Conservation (phyloP, 176 grass and related monocot genomes). For the Oryza punctata region DNA sequence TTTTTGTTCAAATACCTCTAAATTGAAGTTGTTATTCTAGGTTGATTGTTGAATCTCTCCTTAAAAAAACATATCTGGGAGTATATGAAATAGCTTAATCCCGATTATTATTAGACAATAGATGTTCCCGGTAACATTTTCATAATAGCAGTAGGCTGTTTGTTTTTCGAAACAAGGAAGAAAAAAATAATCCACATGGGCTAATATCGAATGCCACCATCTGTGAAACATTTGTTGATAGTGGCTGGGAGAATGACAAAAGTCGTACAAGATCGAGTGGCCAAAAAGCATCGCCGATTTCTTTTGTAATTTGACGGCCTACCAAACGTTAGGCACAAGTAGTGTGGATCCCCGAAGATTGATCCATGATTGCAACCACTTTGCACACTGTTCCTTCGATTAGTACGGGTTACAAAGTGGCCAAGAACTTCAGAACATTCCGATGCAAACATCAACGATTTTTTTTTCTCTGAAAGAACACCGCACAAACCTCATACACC, state of each 20-base stretch:
- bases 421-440: neutral
- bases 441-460: neutral
- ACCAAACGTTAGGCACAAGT: conserved; percentile 22
- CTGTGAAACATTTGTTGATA: neutral
- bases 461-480: too few species aligned
- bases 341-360: neutral
- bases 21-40: too few species aligned
- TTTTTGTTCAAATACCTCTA: too few species aligned
- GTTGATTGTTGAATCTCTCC: too few species aligned
- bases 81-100: too few species aligned
- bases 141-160: too few species aligned
- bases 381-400: neutral
- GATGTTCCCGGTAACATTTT: too few species aligned
- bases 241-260: neutral
- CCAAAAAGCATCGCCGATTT: neutral
- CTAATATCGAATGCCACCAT: neutral
- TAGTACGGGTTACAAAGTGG: neutral
- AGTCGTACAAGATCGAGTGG: neutral
- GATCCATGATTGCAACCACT: neutral
- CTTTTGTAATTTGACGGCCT: neutral
- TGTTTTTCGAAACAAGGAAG: too few species aligned
- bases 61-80: too few species aligned
- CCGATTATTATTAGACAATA: too few species aligned
- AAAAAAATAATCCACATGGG: too few species aligned
- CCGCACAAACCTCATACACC: too few species aligned